Evolutionary conservation across 805 yeast genomes (phyloP).

Genomic region (Kuraishia hungarica): DNA sequence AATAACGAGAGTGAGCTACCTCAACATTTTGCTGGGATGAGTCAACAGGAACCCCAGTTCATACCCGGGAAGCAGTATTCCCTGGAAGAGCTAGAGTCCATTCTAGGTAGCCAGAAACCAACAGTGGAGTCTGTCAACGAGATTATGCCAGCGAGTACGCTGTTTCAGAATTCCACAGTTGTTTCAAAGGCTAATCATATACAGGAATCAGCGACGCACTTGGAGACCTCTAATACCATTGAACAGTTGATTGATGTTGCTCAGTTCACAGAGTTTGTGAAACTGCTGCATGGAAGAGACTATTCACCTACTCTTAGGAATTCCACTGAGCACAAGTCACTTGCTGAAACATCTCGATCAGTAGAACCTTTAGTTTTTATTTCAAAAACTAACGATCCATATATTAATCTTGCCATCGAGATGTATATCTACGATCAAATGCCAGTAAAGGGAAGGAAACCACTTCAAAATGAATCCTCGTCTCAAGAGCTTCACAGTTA

Average conservation of each 20-base stretch:
- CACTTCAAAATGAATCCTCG: neutral
- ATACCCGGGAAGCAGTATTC: neutral
- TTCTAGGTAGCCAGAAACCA: neutral
- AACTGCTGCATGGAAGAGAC: conserved; percentile 3
- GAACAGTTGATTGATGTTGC: neutral
- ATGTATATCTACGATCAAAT: conserved; percentile 62
- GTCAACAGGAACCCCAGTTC: neutral
- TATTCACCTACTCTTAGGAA: neutral
- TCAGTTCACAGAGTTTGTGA: neutral
- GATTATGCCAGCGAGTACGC: neutral
- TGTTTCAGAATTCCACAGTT: neutral
- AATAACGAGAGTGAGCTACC: too few species aligned
- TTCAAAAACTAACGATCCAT: conserved; percentile 58
- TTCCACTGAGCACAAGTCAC: neutral
- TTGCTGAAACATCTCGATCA: neutral
- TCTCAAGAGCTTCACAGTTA: neutral
- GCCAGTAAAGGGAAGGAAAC: conserved; percentile 14
- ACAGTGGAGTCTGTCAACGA: neutral
- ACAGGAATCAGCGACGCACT: neutral
- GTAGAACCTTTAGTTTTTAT: conserved; percentile 45
- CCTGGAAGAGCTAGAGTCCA: conserved; percentile 1
- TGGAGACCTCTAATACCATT: neutral
- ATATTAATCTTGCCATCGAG: conserved; percentile 72
- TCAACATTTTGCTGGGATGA: neutral
- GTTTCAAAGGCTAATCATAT: neutral